Evolutionary conservation across 352 stramenopile species (phyloP).

Genomic region (Pythium scleroteichum): DNA sequence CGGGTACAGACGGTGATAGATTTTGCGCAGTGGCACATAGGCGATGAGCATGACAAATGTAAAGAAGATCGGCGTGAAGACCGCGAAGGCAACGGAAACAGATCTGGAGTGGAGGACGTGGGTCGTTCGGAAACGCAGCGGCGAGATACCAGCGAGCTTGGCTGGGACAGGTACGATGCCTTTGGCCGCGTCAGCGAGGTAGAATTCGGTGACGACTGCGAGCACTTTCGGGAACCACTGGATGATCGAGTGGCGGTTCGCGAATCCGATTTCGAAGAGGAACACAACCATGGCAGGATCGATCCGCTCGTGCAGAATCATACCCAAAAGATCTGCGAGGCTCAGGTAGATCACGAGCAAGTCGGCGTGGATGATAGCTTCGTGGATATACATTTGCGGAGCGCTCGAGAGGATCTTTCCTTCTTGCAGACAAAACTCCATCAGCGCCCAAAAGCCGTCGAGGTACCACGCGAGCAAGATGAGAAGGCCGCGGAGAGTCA

Average conservation of each 20-base stretch:
- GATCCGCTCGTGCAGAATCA: conserved; percentile 16
- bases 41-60: conserved; percentile 20
- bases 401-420: conserved; percentile 4
- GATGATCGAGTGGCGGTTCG: conserved; percentile 8
- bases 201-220: conserved; percentile 4
- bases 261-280: conserved; percentile 16
- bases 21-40: conserved; percentile 10
- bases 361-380: conserved; percentile 17
- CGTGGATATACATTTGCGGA: conserved; percentile 5
- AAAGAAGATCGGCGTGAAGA: background rate
- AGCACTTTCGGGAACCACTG: conserved; percentile 6
- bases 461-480: conserved; percentile 12
- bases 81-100: background rate
- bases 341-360: conserved; percentile 18
- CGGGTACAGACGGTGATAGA: conserved; percentile 9
- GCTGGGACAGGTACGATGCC: conserved; percentile 4
- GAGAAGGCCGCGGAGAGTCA: conserved; percentile 26
- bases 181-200: background rate
- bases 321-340: conserved; percentile 1
- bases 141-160: conserved; percentile 10
- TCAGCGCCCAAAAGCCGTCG: conserved; percentile 23
- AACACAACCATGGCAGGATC: conserved; percentile 19
- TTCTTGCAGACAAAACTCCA: conserved; percentile 21
- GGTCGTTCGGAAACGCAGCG: conserved; percentile 17
- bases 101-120: conserved; percentile 8